These are phyloP conservation scores for Lentinula edodes DNA, from an alignment of 768 basidiomycete species.

Conservation along the genomic window DNA sequence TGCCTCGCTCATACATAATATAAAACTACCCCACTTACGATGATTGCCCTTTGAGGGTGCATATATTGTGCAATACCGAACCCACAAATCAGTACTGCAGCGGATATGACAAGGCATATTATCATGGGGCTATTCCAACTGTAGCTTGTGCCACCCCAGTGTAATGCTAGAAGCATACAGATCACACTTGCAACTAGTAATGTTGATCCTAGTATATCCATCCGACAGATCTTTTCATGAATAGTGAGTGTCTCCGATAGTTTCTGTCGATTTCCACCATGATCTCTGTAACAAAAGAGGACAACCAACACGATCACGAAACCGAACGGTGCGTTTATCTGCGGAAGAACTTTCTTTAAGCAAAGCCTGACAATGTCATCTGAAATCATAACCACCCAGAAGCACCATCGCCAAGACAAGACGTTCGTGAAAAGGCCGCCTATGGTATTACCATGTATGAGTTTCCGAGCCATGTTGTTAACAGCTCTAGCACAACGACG, in stretches of 20 bases:
- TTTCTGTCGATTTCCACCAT: background rate
- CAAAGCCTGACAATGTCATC: background rate
- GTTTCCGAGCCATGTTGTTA: background rate
- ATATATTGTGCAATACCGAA: background rate
- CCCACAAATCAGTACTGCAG: background rate
- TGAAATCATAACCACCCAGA: background rate
- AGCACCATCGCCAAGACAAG: conserved; percentile 31
- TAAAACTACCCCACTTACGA: background rate
- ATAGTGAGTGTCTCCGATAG: background rate
- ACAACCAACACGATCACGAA: conserved; percentile 10
- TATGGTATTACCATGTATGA: background rate
- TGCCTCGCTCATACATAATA: too few species aligned
- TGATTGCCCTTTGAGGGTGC: background rate
- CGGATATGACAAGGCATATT: background rate
- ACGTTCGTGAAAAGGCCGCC: conserved; percentile 24
- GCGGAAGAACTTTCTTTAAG: conserved; percentile 19
- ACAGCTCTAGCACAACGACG: background rate
- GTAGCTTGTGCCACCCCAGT: conserved; percentile 40
- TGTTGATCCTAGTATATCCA: conserved; percentile 12
- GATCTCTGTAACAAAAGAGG: conserved; percentile 14
- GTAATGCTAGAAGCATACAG: conserved; percentile 27
- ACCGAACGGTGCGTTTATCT: conserved; percentile 21
- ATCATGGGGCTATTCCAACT: conserved; percentile 27
- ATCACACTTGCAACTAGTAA: conserved; percentile 13
- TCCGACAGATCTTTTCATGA: conserved; percentile 3